Conservation (phyloP, 2,329 filamentous ascomycete species). For the Ascochyta rabiei region DNA sequence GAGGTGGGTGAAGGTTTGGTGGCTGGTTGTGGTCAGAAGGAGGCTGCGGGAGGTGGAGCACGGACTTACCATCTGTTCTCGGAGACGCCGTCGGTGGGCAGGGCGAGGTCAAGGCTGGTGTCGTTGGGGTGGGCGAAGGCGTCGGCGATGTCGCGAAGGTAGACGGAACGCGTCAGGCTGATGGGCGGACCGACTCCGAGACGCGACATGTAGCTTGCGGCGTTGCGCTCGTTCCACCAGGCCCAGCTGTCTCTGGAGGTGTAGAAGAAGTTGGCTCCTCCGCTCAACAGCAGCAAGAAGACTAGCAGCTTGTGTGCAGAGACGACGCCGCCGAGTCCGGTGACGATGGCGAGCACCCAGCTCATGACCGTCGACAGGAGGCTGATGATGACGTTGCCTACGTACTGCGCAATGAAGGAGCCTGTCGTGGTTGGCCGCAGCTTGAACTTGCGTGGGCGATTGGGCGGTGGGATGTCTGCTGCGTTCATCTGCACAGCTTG, state of each 20-base stretch:
- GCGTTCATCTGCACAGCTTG: conserved; percentile 59
- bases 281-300: conserved; percentile 69
- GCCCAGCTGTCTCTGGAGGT: conserved; percentile 73
- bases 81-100: conserved; percentile 18
- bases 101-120: conserved; percentile 31
- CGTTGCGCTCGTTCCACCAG: conserved; percentile 87
- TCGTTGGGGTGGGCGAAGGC: conserved; percentile 53
- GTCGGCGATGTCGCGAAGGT: conserved; percentile 79
- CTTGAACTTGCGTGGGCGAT: conserved; percentile 47
- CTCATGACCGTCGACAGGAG: conserved; percentile 77
- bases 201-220: conserved; percentile 78
- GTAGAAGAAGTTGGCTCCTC: conserved; percentile 75
- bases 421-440: conserved; percentile 64
- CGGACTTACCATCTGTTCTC: conserved; percentile 39
- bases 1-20: conserved; percentile 47
- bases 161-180: conserved; percentile 85
- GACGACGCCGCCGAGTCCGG: conserved; percentile 69
- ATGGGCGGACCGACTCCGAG: conserved; percentile 80
- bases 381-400: conserved; percentile 75
- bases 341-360: conserved; percentile 71
- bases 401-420: conserved; percentile 73
- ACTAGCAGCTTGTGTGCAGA: conserved; percentile 79
- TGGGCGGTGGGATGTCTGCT: conserved; percentile 45
- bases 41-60: neutral
- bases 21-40: conserved; percentile 29